A percentile compares a stretch with the other conserved stretches of the same genome.
Conservation (phyloP, 2,329 filamentous ascomycete genomes). For the Epichloe sp. region DNA sequence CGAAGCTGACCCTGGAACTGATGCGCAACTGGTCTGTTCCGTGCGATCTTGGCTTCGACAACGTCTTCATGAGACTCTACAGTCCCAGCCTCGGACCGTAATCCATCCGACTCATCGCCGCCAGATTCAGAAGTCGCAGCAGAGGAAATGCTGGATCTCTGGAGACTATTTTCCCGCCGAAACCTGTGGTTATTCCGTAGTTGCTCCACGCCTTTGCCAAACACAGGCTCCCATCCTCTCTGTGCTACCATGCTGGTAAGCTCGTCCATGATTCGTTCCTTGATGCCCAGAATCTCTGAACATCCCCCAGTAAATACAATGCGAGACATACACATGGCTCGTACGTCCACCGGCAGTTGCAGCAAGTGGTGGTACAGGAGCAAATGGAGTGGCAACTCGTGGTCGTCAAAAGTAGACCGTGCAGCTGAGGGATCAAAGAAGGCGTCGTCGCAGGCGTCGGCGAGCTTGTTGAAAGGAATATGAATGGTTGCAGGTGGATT, state of each 20-base stretch:
- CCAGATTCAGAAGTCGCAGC: conserved; percentile 12
- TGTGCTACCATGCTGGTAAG: conserved; percentile 51
- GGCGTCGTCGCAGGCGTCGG: conserved; percentile 60
- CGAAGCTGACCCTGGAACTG: conserved; percentile 46
- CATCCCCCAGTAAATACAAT: conserved; percentile 84
- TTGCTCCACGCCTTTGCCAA: conserved; percentile 52
- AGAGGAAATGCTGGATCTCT: conserved; percentile 10
- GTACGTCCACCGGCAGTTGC: conserved; percentile 65
- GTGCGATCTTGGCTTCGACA: conserved; percentile 24
- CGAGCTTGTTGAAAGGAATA: conserved; percentile 56
- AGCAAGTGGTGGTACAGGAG: conserved; percentile 68
- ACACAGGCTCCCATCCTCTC: conserved; percentile 66
- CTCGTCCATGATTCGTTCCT: conserved; percentile 63
- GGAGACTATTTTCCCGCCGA: conserved; percentile 12
- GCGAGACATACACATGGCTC: conserved; percentile 75
- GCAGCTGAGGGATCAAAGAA: conserved; percentile 51
- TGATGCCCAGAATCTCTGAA: conserved; percentile 66
- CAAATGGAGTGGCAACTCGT: conserved; percentile 67
- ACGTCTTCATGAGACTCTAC: conserved; percentile 15
- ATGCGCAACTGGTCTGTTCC: conserved; percentile 23
- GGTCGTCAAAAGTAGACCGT: conserved; percentile 59
- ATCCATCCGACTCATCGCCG: conserved; percentile 12
- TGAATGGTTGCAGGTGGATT: conserved; percentile 41
- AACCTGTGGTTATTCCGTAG: conserved; percentile 33
- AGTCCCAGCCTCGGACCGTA: conserved; percentile 13